These are phyloP conservation scores for Nepenthes mirabilis DNA, from an alignment of 148 eudicot genomes.

Conservation along the genomic window DNA sequence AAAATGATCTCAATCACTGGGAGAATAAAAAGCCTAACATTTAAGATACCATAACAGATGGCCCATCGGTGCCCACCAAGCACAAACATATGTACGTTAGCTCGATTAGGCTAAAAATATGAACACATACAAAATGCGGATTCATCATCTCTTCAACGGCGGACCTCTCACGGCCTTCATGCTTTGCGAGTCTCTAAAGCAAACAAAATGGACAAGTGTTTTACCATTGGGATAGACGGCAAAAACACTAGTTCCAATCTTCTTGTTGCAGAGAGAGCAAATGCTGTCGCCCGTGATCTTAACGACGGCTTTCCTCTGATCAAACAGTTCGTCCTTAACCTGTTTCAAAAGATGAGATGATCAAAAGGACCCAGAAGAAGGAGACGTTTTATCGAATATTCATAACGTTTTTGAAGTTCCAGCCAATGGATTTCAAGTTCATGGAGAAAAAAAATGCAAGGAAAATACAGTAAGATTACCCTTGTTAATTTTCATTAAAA, in stretches of 20 bases:
- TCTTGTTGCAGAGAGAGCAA: conserved; percentile 93
- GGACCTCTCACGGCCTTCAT: conserved; percentile 85
- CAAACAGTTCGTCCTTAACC: conserved; percentile 95
- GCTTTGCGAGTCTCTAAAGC: conserved; percentile 90
- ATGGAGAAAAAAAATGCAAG: not conserved
- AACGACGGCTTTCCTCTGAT: conserved; percentile 64
- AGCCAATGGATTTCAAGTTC: no score
- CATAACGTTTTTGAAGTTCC: no score
- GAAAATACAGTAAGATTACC: not conserved
- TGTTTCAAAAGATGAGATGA: conserved; percentile 8
- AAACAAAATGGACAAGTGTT: conserved; percentile 90
- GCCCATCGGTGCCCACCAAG: no score
- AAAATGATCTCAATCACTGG: no score
- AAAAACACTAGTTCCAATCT: conserved; percentile 95
- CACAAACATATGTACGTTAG: no score
- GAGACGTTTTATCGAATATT: no score
- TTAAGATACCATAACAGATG: no score
- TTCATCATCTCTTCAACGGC: conserved; percentile 34
- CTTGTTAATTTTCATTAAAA: no score
- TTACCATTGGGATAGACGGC: conserved; percentile 95
- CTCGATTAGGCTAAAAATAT: not conserved
- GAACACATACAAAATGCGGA: not conserved
- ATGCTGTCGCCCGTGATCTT: conserved; percentile 76
- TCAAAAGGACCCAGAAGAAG: no score
- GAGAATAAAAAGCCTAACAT: no score